Evolutionary conservation across 192 early-diverging fungal species (phyloP), one percentile per base, ranked within the genome.

Genomic region (Borealophlyctis nickersoniae): DNA sequence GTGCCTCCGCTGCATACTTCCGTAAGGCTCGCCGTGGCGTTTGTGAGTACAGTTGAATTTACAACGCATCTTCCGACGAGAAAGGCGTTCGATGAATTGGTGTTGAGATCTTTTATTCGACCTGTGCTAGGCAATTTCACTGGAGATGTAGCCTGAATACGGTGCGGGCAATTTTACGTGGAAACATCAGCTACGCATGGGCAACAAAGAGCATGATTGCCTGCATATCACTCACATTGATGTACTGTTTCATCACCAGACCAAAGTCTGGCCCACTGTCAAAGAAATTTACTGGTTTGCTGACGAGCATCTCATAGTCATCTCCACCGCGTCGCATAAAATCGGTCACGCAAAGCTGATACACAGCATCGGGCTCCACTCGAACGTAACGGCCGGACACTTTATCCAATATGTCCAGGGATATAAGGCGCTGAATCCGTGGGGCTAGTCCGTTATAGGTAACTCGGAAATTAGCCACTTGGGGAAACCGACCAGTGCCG

Each of bases 331-430:
- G 45, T 2, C 31, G 33, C 56, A 66, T 58, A 39, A 49, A 66
- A 32, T 66, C 65, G 22, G n/a, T 66, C 7, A 48, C 39, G 30
- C 65, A 66, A 4, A 66, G 39, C 16, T 66, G 54, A 39, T 66
- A 66, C 3, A 58, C 48, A 2, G 14, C 22, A 26, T 66, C 29
- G n/a, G 65, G 55, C n/a, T 58, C 55, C 32, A 66, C 36, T 3
- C 27, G 1, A 4, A 58, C 65, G 29, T 66, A 66, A 3, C 23
- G 26, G 1, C 29, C 33, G 22, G 2, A 3, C 1, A 53, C 52
- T 2, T 16, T 2, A 36, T 65, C 58, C 3, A 58, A 11, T 24
- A 24, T 58, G 2, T 45, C 28, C 11, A 50, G 19, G 1, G 24
- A 27, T 0, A 56, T 30, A 3, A 66, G 11, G 55, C 65, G 65